Percentiles rank a stretch among this genome's conserved stretches.
These are phyloP conservation scores for Talaromyces proteolyticus DNA, from an alignment of 495 filamentous ascomycete genomes.

Conservation along the genomic window DNA sequence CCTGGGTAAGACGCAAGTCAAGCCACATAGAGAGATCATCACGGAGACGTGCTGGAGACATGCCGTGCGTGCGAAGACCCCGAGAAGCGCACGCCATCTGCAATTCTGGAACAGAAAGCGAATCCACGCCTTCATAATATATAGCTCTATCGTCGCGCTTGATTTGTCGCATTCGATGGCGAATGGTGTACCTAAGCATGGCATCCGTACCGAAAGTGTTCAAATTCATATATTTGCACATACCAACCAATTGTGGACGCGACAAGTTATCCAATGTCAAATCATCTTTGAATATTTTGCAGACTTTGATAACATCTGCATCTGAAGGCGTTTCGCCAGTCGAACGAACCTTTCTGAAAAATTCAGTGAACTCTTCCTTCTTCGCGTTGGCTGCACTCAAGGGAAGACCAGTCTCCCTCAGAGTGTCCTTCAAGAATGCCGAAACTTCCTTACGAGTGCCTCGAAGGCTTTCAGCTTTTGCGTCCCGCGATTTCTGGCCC, in stretches of 20 bases:
- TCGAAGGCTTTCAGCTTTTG: constrained; percentile 76
- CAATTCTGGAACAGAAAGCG: constrained; percentile 85
- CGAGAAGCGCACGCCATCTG: constrained; percentile 87
- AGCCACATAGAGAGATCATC: constrained; percentile 95
- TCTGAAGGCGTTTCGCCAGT: constrained; percentile 85
- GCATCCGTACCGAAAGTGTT: constrained; percentile 94
- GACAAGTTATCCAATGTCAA: constrained; percentile 96
- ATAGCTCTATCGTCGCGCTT: constrained; percentile 97
- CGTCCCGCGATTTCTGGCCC: constrained; percentile 79
- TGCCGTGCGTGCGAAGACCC: constrained; percentile 86
- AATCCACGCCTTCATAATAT: constrained; percentile 88
- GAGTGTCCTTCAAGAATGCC: constrained; percentile 78
- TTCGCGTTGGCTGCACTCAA: constrained; percentile 80
- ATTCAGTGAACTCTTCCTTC: constrained; percentile 92
- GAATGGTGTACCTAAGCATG: constrained; percentile 96
- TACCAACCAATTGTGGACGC: constrained; percentile 89
- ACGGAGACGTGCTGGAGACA: constrained; percentile 78
- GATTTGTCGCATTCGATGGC: constrained; percentile 97
- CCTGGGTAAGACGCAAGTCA: constrained; percentile 86
- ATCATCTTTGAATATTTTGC: constrained; percentile 99
- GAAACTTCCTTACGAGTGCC: constrained; percentile 92
- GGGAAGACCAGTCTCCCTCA: constrained; percentile 89
- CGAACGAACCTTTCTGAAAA: constrained; percentile 93
- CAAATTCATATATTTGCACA: constrained; percentile 98
- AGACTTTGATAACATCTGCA: constrained; percentile 95